Percentiles rank a stretch among this genome's conserved stretches.
Evolutionary conservation across 2,329 filamentous ascomycete species (phyloP).

Genomic region (Ophidiomyces ophidiicola): DNA sequence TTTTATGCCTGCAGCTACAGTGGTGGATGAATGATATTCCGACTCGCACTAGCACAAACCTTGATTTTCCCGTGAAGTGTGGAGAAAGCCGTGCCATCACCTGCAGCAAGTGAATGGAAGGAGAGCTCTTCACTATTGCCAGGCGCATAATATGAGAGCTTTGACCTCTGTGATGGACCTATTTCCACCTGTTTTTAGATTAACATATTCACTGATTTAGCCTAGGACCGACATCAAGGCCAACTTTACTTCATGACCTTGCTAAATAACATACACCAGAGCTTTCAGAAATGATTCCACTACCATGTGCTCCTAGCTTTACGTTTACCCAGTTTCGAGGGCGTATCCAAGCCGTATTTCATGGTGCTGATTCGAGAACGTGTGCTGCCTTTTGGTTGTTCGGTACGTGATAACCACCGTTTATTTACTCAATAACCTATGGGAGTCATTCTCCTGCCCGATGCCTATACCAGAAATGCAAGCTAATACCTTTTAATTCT

Average conservation of each 20-base stretch:
- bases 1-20: too few relatives aligned
- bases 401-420: conserved; percentile 48
- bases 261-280: conserved; percentile 3
- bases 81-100: too few relatives aligned
- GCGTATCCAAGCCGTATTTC: conserved; percentile 51
- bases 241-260: background rate
- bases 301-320: conserved; percentile 47
- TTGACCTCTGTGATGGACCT: too few relatives aligned
- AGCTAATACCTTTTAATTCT: background rate
- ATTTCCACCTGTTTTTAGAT: too few relatives aligned
- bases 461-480: background rate
- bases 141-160: too few relatives aligned
- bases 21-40: too few relatives aligned
- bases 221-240: too few relatives aligned
- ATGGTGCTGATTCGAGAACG: conserved; percentile 57
- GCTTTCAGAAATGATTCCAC: conserved; percentile 34
- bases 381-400: conserved; percentile 85
- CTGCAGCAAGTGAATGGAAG: too few relatives aligned
- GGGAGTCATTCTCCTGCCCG: background rate
- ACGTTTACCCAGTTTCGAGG: conserved; percentile 64
- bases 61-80: too few relatives aligned
- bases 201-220: too few relatives aligned
- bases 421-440: background rate
- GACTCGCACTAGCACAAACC: too few relatives aligned
- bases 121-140: too few relatives aligned